Conservation (phyloP, 1,139 yeast species). For the Lodderomyces orthopsilosis region DNA sequence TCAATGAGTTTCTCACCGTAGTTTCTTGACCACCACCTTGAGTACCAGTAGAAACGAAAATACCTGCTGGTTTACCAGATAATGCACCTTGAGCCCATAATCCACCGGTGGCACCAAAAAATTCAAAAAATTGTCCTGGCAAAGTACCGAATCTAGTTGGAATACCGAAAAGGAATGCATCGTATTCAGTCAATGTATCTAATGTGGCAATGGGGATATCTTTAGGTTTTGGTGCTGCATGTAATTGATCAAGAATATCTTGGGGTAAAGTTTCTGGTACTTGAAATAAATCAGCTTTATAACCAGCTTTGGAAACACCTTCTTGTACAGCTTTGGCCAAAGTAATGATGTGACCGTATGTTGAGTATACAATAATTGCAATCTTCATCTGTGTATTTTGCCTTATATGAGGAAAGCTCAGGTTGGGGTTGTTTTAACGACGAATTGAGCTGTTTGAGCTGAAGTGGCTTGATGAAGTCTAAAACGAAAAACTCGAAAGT, state of each 20-base stretch:
- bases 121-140: constrained; percentile 46
- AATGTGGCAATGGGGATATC: constrained; percentile 39
- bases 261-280: constrained; percentile 47
- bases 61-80: constrained; percentile 46
- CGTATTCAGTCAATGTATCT: constrained; percentile 38
- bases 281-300: constrained; percentile 41
- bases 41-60: constrained; percentile 46
- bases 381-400: constrained; percentile 30
- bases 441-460: not conserved
- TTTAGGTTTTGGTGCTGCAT: constrained; percentile 40
- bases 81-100: constrained; percentile 52
- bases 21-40: constrained; percentile 50
- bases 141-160: constrained; percentile 51
- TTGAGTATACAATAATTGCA: constrained; percentile 57
- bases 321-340: constrained; percentile 45
- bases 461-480: not conserved
- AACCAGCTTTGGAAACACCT: constrained; percentile 41
- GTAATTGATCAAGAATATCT: constrained; percentile 37
- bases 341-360: constrained; percentile 58
- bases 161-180: constrained; percentile 48
- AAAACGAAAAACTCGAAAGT: not conserved
- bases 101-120: constrained; percentile 47
- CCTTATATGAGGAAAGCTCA: not conserved
- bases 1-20: constrained; percentile 36
- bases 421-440: too few species aligned